A percentile compares a stretch with the other conserved stretches of the same genome.
These are phyloP conservation scores for Fusarium irregulare DNA, from an alignment of 2,329 filamentous ascomycete species.

Conservation along the genomic window DNA sequence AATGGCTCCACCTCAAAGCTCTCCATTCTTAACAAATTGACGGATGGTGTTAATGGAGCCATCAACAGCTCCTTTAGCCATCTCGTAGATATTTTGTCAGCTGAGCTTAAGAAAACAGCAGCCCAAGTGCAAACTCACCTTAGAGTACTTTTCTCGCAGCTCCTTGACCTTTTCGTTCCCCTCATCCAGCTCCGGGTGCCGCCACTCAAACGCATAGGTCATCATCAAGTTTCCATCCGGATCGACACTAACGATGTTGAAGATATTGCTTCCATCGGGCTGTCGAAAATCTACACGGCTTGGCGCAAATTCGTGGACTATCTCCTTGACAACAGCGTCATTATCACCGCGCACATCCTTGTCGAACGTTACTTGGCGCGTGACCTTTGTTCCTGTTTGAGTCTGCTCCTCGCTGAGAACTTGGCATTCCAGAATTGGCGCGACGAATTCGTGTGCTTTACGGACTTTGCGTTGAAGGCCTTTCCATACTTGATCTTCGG, in stretches of 20 bases:
- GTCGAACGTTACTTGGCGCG: constrained; percentile 48
- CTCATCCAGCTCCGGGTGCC: constrained; percentile 45
- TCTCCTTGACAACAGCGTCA: constrained; percentile 42
- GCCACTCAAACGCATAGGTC: constrained; percentile 54
- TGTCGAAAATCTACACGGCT: constrained; percentile 51
- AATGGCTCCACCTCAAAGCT: constrained; percentile 7
- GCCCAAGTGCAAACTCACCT: no score
- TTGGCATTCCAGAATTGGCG: constrained; percentile 50
- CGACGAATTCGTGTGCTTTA: constrained; percentile 52
- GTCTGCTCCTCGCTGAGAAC: constrained; percentile 46
- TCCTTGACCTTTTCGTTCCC: constrained; percentile 44
- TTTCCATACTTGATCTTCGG: constrained; percentile 50
- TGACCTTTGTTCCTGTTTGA: constrained; percentile 36
- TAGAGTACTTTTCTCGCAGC: constrained; percentile 40
- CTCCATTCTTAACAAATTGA: constrained; percentile 8
- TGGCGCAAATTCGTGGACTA: constrained; percentile 49
- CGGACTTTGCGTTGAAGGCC: constrained; percentile 53
- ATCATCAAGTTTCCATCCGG: constrained; percentile 48
- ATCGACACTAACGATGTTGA: constrained; percentile 50
- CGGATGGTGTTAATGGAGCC: constrained; percentile 36
- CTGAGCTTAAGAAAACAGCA: no score
- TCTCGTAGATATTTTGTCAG: no score
- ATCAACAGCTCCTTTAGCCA: no score
- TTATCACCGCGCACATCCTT: constrained; percentile 12
- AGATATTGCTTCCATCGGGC: constrained; percentile 51